Conservation (phyloP, 768 basidiomycete genomes). For the Tylopilus felleus region DNA sequence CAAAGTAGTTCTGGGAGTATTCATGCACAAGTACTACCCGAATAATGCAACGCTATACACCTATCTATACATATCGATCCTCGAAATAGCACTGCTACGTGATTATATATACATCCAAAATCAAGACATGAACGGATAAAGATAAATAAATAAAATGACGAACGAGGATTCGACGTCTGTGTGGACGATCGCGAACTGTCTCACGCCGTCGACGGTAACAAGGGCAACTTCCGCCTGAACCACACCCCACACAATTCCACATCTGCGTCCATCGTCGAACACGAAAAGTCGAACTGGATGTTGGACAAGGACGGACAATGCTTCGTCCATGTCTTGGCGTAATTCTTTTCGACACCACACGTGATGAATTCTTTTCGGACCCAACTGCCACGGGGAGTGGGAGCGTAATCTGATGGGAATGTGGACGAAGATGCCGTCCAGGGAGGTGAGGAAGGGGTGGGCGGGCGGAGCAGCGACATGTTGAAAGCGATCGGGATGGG, state of each 20-base stretch:
- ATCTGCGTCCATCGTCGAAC: conserved; percentile 23
- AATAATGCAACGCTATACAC: neutral
- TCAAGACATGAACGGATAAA: neutral
- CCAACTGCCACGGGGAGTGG: neutral
- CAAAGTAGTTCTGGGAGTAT: no score
- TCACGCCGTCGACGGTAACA: conserved; percentile 2
- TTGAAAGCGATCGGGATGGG: conserved; percentile 7
- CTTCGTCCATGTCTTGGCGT: conserved; percentile 30
- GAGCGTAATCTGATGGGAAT: neutral
- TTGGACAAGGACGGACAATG: conserved; percentile 25
- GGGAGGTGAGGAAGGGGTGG: conserved; percentile 8
- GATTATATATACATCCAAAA: neutral
- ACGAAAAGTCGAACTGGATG: conserved; percentile 32
- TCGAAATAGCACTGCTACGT: neutral
- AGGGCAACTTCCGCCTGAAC: conserved; percentile 24
- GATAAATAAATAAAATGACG: neutral
- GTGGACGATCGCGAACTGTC: neutral
- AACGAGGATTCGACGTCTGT: no score
- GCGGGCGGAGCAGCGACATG: neutral
- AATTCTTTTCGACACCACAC: conserved; percentile 23
- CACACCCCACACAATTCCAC: conserved; percentile 31
- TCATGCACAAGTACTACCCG: no score
- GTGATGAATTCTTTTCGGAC: conserved; percentile 28
- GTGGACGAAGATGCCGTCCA: neutral
- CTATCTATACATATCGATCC: neutral